Evolutionary conservation across 345 rosid genomes (phyloP).

Genomic region (Eutrema japonicum): DNA sequence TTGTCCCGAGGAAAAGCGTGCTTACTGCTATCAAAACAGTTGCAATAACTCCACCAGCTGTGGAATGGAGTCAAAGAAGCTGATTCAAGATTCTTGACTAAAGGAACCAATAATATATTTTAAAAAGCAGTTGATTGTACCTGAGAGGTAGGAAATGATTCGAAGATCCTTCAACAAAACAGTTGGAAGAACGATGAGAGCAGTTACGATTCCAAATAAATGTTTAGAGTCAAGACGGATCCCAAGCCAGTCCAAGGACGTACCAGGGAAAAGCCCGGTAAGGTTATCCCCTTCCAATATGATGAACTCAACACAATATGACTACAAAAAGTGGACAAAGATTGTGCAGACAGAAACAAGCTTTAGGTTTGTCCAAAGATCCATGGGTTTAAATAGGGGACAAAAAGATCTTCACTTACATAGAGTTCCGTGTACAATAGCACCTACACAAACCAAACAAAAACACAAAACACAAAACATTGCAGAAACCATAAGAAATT

Average conservation of each 20-base stretch:
- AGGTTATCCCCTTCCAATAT: conserved; percentile 95
- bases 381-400: neutral
- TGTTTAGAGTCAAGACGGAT: conserved; percentile 69
- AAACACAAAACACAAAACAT: conserved; percentile 38
- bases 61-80: conserved; percentile 27
- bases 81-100: conserved; percentile 32
- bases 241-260: conserved; percentile 64
- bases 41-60: conserved; percentile 91
- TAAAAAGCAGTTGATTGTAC: conserved; percentile 34
- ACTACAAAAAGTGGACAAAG: conserved; percentile 51
- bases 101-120: conserved; percentile 12
- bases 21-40: conserved; percentile 64
- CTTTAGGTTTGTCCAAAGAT: neutral
- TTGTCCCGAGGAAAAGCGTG: conserved; percentile 59
- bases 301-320: conserved; percentile 90
- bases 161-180: conserved; percentile 85
- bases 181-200: conserved; percentile 78
- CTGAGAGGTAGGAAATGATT: conserved; percentile 87
- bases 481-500: conserved; percentile 21
- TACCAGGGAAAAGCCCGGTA: conserved; percentile 77
- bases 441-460: conserved; percentile 52
- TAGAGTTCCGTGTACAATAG: conserved; percentile 77
- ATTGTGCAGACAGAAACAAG: conserved; percentile 20
- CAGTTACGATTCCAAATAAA: conserved; percentile 75
- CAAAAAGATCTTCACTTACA: conserved; percentile 53